Evolutionary conservation across 169 alveolate species (phyloP).

Genomic region (Neospora caninum): DNA sequence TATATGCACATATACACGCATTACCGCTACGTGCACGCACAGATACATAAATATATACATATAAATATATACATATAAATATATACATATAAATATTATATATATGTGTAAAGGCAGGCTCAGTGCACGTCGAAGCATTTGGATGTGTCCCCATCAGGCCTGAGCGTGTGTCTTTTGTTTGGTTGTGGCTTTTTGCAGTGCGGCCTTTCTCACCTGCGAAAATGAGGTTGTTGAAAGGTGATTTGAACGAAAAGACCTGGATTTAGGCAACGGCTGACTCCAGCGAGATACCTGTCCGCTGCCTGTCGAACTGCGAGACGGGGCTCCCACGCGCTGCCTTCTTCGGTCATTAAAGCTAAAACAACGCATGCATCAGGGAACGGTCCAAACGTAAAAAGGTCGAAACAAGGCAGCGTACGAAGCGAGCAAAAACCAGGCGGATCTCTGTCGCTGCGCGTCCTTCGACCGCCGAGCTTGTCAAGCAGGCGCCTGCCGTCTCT

Average conservation of each 20-base stretch:
- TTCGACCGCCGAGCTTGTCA: too few relatives aligned
- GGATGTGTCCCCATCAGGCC: not conserved
- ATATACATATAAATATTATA: too few relatives aligned
- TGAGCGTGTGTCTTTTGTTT: not conserved
- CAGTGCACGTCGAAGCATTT: too few relatives aligned
- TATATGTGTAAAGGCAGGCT: too few relatives aligned
- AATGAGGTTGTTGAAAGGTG: constrained; percentile 6
- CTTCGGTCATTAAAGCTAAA: not conserved
- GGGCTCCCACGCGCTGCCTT: constrained; percentile 17
- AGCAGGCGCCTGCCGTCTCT: too few relatives aligned
- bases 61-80: too few relatives aligned
- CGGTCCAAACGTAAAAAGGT: not conserved
- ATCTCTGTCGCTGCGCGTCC: too few relatives aligned
- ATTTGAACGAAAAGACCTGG: constrained; percentile 12
- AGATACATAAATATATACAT: not conserved
- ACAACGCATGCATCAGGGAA: not conserved
- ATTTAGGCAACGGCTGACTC: not conserved
- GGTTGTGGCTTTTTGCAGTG: not conserved
- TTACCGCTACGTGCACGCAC: not conserved
- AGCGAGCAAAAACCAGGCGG: not conserved
- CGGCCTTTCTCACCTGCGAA: not conserved
- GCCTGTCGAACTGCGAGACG: not conserved
- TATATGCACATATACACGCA: not conserved
- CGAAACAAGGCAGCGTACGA: not conserved
- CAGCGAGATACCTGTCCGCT: not conserved